Conservation (phyloP, 2,329 filamentous ascomycete species). For the Microdochium bolleyi region DNA sequence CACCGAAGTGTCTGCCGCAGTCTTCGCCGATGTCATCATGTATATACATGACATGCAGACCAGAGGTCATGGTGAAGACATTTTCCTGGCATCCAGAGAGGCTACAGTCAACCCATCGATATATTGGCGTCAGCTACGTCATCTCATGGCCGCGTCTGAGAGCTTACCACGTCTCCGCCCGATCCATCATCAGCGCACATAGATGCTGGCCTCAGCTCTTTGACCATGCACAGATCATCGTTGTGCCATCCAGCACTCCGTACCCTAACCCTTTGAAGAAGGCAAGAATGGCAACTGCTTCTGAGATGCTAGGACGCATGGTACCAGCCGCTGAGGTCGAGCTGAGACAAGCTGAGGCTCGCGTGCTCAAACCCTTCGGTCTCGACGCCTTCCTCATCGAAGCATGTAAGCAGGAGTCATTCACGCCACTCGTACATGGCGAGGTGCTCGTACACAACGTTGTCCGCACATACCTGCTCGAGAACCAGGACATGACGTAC, state of each 20-base stretch:
- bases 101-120: conserved; percentile 4
- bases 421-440: conserved; percentile 24
- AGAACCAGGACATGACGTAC: conserved; percentile 11
- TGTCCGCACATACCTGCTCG: conserved; percentile 1
- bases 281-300: conserved; percentile 8
- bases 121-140: conserved; percentile 21
- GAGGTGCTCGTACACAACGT: conserved; percentile 23
- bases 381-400: conserved; percentile 12
- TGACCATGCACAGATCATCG: conserved; percentile 15
- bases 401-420: conserved; percentile 1
- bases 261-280: conserved; percentile 7
- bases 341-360: conserved; percentile 5
- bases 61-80: not conserved
- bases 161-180: conserved; percentile 10
- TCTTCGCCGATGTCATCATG: not conserved
- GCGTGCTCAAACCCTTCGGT: conserved; percentile 11
- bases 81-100: not conserved
- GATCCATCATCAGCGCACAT: conserved; percentile 11
- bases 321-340: not conserved
- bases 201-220: conserved; percentile 21
- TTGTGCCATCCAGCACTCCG: conserved; percentile 15
- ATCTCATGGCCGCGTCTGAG: conserved; percentile 14
- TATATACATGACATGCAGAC: not conserved
- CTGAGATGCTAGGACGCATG: conserved; percentile 15
- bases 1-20: not conserved